These are phyloP conservation scores for Yamadazyma oceani DNA, from an alignment of 1,139 yeast genomes.

Conservation along the genomic window DNA sequence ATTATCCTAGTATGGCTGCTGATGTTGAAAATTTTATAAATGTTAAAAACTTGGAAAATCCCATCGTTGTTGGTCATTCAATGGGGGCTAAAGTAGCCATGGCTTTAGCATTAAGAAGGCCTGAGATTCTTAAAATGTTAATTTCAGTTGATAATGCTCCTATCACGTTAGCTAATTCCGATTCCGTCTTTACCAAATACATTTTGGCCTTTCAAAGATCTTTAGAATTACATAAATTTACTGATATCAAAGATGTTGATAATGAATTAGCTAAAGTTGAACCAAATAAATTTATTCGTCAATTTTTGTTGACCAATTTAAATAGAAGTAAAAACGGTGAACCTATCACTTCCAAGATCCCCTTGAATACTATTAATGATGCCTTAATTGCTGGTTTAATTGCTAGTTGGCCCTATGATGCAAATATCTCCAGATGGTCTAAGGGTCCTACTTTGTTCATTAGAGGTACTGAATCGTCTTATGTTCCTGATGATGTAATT, in stretches of 20 bases:
- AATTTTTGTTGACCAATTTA: slow-evolving; percentile 74
- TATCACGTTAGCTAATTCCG: slow-evolving; percentile 56
- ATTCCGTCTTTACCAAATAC: slow-evolving; percentile 63
- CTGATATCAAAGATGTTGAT: slow-evolving; percentile 68
- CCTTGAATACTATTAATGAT: slow-evolving; percentile 65
- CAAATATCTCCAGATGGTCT: slow-evolving; percentile 53
- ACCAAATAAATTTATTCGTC: slow-evolving; percentile 59
- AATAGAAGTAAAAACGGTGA: slow-evolving; percentile 44
- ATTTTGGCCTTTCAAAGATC: slow-evolving; percentile 61
- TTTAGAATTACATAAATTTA: slow-evolving; percentile 41
- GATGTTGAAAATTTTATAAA: slow-evolving; percentile 78
- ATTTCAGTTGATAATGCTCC: slow-evolving; percentile 93
- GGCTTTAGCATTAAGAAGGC: slow-evolving; percentile 76
- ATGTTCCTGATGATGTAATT: slow-evolving; percentile 83
- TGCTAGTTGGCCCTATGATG: slow-evolving; percentile 76
- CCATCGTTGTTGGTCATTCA: slow-evolving; percentile 85
- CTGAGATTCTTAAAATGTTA: slow-evolving; percentile 60
- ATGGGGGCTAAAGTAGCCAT: slow-evolving; percentile 97
- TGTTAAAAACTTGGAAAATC: slow-evolving; percentile 40
- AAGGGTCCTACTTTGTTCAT: slow-evolving; percentile 73
- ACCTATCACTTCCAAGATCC: slow-evolving; percentile 53
- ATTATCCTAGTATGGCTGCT: slow-evolving; percentile 78
- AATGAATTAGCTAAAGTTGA: slow-evolving; percentile 63
- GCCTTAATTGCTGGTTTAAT: slow-evolving; percentile 62
- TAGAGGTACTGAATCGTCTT: slow-evolving; percentile 73